phyloP scores from a whole-genome alignment of 352 stramenopile genomes.

The Globisporangium solare region DNA sequence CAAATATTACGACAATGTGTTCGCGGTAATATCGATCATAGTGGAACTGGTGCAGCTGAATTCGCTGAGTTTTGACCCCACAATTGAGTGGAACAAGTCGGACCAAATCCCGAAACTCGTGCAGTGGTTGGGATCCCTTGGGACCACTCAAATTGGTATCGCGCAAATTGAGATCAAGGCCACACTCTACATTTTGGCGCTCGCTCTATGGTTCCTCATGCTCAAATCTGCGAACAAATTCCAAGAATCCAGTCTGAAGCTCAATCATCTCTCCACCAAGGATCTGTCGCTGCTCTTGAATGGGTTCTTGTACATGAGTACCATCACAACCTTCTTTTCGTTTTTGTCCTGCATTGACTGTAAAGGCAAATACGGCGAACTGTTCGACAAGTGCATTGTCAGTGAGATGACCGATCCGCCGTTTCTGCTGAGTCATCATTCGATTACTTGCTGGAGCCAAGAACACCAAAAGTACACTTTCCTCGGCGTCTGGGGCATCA shows the following conservation, averaged over 20 bases:
- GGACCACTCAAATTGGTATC: constrained; percentile 32
- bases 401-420: constrained; percentile 10
- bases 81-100: constrained; percentile 44
- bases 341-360: constrained; percentile 48
- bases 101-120: constrained; percentile 43
- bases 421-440: constrained; percentile 40
- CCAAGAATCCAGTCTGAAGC: constrained; percentile 40
- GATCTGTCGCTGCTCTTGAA: constrained; percentile 45
- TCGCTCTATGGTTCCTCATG: constrained; percentile 42
- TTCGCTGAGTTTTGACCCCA: constrained; percentile 47
- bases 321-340: constrained; percentile 57
- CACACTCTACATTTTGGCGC: constrained; percentile 17
- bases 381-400: constrained; percentile 7
- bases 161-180: constrained; percentile 34
- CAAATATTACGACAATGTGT: constrained; percentile 48
- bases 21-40: constrained; percentile 32
- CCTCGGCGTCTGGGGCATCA: constrained; percentile 49
- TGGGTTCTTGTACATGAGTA: constrained; percentile 55
- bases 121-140: constrained; percentile 33
- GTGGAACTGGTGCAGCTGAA: constrained; percentile 62
- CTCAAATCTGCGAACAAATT: constrained; percentile 74
- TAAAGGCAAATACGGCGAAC: constrained; percentile 7
- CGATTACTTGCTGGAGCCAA: constrained; percentile 37
- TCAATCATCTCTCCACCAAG: constrained; percentile 54
- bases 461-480: constrained; percentile 39